phyloP scores from a whole-genome alignment of 2,329 filamentous ascomycete species.

The Nemania serpens region DNA sequence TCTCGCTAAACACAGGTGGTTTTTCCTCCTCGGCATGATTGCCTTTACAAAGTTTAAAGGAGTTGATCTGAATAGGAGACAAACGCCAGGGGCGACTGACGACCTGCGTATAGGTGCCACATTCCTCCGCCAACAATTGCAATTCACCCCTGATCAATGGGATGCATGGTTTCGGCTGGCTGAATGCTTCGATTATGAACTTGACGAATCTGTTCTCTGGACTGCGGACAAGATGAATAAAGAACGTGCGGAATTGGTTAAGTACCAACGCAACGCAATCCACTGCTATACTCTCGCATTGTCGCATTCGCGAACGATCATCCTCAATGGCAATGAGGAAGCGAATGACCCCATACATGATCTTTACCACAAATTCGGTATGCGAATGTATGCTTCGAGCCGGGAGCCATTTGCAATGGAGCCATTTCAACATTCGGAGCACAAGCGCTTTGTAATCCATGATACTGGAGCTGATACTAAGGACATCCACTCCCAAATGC shows the following conservation, averaged over 20 bases:
- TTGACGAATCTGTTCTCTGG: constrained; percentile 88
- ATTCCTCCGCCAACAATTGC: constrained; percentile 80
- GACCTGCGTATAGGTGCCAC: constrained; percentile 81
- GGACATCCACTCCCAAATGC: constrained; percentile 61
- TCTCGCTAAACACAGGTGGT: constrained; percentile 85
- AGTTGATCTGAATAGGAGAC: constrained; percentile 71
- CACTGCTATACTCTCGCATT: constrained; percentile 74
- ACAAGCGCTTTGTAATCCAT: constrained; percentile 62
- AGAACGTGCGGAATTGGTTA: constrained; percentile 73
- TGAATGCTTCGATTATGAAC: constrained; percentile 84
- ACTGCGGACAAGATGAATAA: constrained; percentile 91
- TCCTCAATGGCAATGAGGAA: constrained; percentile 51
- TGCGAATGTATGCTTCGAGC: constrained; percentile 66
- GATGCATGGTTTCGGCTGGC: constrained; percentile 89
- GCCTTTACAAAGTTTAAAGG: constrained; percentile 81
- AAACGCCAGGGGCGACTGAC: constrained; percentile 78
- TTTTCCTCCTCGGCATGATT: constrained; percentile 87
- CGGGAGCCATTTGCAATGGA: constrained; percentile 68
- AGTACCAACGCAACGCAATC: constrained; percentile 77
- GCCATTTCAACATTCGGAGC: constrained; percentile 60
- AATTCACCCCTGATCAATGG: constrained; percentile 82
- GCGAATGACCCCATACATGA: constrained; percentile 57
- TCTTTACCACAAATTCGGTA: constrained; percentile 63
- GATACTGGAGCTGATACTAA: constrained; percentile 53
- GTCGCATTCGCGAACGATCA: constrained; percentile 56